phyloP scores from a whole-genome alignment of 1,139 yeast genomes.

The Debaryomyces fabryi region DNA sequence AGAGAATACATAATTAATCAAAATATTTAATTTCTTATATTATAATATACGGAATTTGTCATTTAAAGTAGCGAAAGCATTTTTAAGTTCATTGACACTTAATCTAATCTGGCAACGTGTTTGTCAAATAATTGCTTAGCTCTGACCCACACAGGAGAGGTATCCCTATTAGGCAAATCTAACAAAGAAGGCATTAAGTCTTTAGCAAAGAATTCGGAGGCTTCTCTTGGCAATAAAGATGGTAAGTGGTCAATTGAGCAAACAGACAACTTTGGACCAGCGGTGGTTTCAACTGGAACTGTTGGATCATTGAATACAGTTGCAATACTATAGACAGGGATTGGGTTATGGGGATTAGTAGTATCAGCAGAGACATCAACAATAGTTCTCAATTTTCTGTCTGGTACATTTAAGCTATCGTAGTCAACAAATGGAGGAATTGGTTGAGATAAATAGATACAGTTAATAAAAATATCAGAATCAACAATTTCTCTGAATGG shows the following conservation, averaged over 20 bases:
- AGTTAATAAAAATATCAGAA: slow-evolving; percentile 89
- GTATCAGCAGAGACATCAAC: slow-evolving; percentile 99
- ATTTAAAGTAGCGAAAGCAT: neutral
- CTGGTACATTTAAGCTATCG: slow-evolving; percentile 61
- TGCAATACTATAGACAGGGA: slow-evolving; percentile 88
- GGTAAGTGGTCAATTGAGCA: slow-evolving; percentile 98
- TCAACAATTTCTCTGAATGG: slow-evolving; percentile 91
- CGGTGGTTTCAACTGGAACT: slow-evolving; percentile 72
- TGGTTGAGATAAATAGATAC: slow-evolving; percentile 91
- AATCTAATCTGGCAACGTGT: slow-evolving; percentile 69
- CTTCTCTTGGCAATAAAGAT: slow-evolving; percentile 91
- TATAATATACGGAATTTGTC: neutral
- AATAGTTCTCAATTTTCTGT: slow-evolving; percentile 83
- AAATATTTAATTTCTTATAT: neutral
- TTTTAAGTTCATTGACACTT: neutral
- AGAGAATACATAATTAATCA: slow-evolving; percentile 13
- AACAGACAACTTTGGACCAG: slow-evolving; percentile 86
- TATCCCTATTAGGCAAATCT: slow-evolving; percentile 76
- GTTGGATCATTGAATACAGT: slow-evolving; percentile 92
- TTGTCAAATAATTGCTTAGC: slow-evolving; percentile 83
- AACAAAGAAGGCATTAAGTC: slow-evolving; percentile 88
- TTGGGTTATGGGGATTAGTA: slow-evolving; percentile 96
- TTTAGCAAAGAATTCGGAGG: slow-evolving; percentile 84
- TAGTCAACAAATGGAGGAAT: slow-evolving; percentile 86
- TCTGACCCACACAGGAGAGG: slow-evolving; percentile 88